These are phyloP conservation scores for Tuber aestivum DNA, from an alignment of 495 filamentous ascomycete species.

Conservation along the genomic window DNA sequence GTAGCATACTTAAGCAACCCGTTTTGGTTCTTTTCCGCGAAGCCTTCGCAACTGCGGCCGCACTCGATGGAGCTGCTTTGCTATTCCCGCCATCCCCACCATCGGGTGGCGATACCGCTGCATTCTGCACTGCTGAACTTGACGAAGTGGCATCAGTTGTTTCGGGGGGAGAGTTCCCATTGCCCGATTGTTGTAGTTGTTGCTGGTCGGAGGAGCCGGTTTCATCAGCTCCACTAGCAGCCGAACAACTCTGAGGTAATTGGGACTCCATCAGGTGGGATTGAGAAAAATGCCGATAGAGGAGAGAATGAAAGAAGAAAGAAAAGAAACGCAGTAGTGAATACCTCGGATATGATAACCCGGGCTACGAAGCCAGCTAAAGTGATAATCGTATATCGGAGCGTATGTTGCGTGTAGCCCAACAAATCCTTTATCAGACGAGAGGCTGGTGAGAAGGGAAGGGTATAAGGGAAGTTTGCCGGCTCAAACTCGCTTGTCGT, in stretches of 20 bases:
- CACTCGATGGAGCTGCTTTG: conserved; percentile 27
- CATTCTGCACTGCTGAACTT: conserved; percentile 22
- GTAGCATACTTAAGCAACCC: conserved; percentile 79
- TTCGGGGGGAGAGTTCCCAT: conserved; percentile 17
- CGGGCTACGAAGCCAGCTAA: not conserved
- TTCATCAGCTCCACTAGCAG: not conserved
- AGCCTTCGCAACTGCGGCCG: conserved; percentile 27
- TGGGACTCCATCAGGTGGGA: conserved; percentile 21
- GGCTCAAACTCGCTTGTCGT: conserved; percentile 2
- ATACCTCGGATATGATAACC: not conserved
- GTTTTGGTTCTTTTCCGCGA: conserved; percentile 85
- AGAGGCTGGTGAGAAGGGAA: not conserved
- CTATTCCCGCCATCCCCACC: conserved; percentile 12
- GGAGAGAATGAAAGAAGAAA: not conserved
- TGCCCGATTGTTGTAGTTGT: conserved; percentile 10
- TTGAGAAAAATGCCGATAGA: not conserved
- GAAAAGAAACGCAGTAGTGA: not conserved
- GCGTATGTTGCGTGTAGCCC: not conserved
- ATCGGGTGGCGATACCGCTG: not conserved
- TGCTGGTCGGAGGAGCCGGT: conserved; percentile 10
- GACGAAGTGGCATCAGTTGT: conserved; percentile 15
- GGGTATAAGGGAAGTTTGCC: not conserved
- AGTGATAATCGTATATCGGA: not conserved
- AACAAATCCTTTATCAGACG: not conserved
- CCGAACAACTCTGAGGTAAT: conserved; percentile 10